These are phyloP conservation scores for Priceomyces melissophilus DNA, from an alignment of 805 yeast genomes.

Conservation along the genomic window DNA sequence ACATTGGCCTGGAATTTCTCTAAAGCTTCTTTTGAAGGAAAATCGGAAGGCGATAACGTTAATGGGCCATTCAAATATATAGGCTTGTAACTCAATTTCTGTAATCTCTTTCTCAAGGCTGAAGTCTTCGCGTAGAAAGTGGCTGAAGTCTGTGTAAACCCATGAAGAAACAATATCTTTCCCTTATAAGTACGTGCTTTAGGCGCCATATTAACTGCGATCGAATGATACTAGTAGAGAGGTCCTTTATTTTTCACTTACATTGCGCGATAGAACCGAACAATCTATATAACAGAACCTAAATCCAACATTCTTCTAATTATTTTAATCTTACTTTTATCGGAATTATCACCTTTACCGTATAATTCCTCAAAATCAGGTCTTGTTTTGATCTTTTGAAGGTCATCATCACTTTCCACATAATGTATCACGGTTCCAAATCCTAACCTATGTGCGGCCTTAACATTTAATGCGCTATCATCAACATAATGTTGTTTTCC, in stretches of 20 bases:
- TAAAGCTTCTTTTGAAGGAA: conserved; percentile 66
- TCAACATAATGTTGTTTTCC: conserved; percentile 72
- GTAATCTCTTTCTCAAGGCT: conserved; percentile 76
- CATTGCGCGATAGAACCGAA: too few relatives aligned
- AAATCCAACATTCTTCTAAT: conserved; percentile 34
- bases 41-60: conserved; percentile 59
- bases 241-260: too few relatives aligned
- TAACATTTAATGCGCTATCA: conserved; percentile 77
- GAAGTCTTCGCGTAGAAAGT: conserved; percentile 86
- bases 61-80: conserved; percentile 80
- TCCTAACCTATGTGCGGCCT: conserved; percentile 68
- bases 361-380: conserved; percentile 33
- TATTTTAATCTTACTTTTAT: conserved; percentile 26
- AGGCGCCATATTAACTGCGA: not conserved
- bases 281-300: conserved; percentile 10
- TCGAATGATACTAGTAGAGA: too few relatives aligned
- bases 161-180: conserved; percentile 83
- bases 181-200: conserved; percentile 21
- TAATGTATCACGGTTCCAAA: conserved; percentile 71
- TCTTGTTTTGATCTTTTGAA: conserved; percentile 26
- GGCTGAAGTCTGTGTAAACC: conserved; percentile 81
- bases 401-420: conserved; percentile 65
- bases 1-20: conserved; percentile 37
- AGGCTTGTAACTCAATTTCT: conserved; percentile 62
- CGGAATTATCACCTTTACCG: conserved; percentile 28